phyloP scores from a whole-genome alignment of 768 basidiomycete species.

The Auricularia auricula-judae region DNA sequence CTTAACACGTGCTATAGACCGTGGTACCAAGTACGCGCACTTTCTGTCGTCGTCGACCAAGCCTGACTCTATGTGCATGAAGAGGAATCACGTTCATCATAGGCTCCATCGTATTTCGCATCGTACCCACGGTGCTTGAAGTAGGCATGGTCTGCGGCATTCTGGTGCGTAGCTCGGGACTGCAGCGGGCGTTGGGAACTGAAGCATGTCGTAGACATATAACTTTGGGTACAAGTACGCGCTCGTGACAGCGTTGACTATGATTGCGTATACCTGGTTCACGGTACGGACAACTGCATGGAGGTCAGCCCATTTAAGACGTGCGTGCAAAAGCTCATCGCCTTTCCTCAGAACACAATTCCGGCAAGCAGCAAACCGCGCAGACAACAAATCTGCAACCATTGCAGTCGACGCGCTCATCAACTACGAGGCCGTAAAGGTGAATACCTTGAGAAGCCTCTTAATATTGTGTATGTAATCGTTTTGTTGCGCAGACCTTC shows the following conservation, averaged over 20 bases:
- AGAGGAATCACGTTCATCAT: conserved; percentile 96
- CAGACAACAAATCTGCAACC: conserved; percentile 93
- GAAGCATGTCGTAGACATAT: conserved; percentile 52
- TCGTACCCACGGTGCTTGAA: conserved; percentile 91
- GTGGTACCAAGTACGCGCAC: conserved; percentile 82
- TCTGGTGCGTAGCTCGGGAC: conserved; percentile 38
- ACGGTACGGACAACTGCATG: conserved; percentile 93
- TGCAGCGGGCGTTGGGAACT: not conserved
- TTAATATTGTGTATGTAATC: not conserved
- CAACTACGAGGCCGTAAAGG: conserved; percentile 98
- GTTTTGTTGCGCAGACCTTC: conserved; percentile 56
- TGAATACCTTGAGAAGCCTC: conserved; percentile 18
- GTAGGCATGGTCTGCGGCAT: conserved; percentile 97
- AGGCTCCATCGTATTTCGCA: conserved; percentile 86
- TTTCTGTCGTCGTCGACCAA: not conserved
- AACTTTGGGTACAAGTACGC: conserved; percentile 99
- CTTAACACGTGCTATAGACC: conserved; percentile 89
- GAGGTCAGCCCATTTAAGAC: conserved; percentile 42
- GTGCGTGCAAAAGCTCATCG: not conserved
- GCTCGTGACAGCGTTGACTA: conserved; percentile 71
- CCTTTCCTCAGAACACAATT: conserved; percentile 61
- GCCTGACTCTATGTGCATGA: not conserved
- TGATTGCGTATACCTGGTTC: conserved; percentile 93
- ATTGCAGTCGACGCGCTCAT: conserved; percentile 91
- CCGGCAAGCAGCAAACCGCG: conserved; percentile 88